Evolutionary conservation across 805 yeast species (phyloP).

Genomic region (Kluyveromyces starmeri): DNA sequence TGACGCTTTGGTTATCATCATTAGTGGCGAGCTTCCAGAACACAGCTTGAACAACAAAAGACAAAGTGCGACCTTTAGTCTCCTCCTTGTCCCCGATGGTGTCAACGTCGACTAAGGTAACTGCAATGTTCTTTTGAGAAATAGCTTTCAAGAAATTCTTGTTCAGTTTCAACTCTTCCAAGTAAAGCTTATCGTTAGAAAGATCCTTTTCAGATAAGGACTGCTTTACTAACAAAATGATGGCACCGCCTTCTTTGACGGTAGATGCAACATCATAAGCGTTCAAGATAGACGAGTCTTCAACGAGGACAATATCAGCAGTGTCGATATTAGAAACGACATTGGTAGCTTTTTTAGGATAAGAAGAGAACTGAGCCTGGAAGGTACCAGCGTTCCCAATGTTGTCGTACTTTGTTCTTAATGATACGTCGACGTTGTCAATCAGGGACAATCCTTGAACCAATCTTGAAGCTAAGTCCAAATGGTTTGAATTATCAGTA

Average conservation of each 20-base stretch:
- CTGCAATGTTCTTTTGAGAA: conserved; percentile 42
- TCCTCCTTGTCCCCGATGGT: conserved; percentile 58
- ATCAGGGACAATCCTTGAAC: conserved; percentile 65
- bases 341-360: conserved; percentile 13
- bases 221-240: conserved; percentile 35
- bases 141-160: conserved; percentile 41
- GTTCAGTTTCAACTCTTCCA: conserved; percentile 43
- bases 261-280: conserved; percentile 55
- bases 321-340: conserved; percentile 35
- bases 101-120: conserved; percentile 54
- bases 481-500: conserved; percentile 49
- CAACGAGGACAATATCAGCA: conserved; percentile 60
- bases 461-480: conserved; percentile 50
- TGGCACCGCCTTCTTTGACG: conserved; percentile 45
- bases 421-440: conserved; percentile 40
- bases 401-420: conserved; percentile 66
- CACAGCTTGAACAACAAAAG: conserved; percentile 68
- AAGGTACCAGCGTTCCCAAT: conserved; percentile 62
- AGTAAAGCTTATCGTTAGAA: conserved; percentile 35
- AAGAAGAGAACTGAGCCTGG: conserved; percentile 52
- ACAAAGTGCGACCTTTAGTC: conserved; percentile 65
- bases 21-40: conserved; percentile 66
- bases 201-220: conserved; percentile 20
- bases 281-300: conserved; percentile 45
- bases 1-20: conserved; percentile 50